Conservation (phyloP, 2,329 filamentous ascomycete species). For the Pseudogymnoascus sp. region DNA sequence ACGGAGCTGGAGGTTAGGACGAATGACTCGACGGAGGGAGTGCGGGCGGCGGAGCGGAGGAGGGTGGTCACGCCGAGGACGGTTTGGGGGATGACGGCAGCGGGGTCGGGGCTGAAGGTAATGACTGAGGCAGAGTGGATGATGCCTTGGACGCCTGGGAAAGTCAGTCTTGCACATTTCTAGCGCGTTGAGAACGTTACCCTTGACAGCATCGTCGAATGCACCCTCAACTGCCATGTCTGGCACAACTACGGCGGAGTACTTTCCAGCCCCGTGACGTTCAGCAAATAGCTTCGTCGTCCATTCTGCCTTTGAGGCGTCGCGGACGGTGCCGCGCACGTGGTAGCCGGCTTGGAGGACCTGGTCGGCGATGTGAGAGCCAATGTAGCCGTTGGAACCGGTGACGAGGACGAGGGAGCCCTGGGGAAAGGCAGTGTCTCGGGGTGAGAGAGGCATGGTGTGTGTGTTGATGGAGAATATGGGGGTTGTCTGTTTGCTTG, state of each 20-base stretch:
- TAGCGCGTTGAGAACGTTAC: background rate
- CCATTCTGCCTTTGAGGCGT: conserved; percentile 29
- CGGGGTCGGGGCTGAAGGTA: conserved; percentile 23
- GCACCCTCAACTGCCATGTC: conserved; percentile 28
- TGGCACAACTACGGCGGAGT: conserved; percentile 30
- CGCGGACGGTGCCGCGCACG: conserved; percentile 39
- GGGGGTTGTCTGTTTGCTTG: background rate
- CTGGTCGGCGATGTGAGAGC: conserved; percentile 34
- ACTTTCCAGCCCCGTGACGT: conserved; percentile 29
- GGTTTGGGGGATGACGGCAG: conserved; percentile 17
- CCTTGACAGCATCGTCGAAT: conserved; percentile 26
- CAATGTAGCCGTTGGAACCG: conserved; percentile 36
- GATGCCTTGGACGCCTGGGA: conserved; percentile 25
- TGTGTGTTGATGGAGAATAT: background rate
- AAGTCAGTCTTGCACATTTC: background rate
- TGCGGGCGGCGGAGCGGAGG: background rate
- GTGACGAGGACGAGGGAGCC: conserved; percentile 35
- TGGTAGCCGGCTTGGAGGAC: conserved; percentile 34
- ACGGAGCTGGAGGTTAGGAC: conserved; percentile 33
- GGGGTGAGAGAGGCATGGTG: background rate
- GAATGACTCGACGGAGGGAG: conserved; percentile 32
- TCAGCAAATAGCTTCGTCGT: conserved; percentile 26
- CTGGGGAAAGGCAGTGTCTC: conserved; percentile 16
- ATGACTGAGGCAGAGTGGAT: conserved; percentile 28
- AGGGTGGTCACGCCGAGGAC: background rate